Conservation (phyloP, 2,329 filamentous ascomycete species). For the Apiospora phragmitis region DNA sequence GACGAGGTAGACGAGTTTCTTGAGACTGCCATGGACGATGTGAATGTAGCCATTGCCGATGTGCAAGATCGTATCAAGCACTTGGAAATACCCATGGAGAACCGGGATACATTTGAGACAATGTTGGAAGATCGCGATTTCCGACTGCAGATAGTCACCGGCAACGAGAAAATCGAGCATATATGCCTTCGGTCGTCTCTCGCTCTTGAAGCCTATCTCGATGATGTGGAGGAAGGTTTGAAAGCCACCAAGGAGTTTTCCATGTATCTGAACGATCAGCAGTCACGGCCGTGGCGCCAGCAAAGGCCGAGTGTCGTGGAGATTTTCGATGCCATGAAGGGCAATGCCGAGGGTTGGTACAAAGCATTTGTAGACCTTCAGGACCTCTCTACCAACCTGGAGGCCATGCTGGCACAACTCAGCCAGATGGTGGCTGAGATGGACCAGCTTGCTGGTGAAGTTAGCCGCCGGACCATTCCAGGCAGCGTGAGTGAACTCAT, state of each 20-base stretch:
- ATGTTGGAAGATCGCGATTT: constrained; percentile 87
- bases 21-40: constrained; percentile 81
- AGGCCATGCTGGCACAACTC: constrained; percentile 69
- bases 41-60: constrained; percentile 75
- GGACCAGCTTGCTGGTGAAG: constrained; percentile 79
- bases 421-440: constrained; percentile 81
- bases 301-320: constrained; percentile 65
- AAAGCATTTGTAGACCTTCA: constrained; percentile 77
- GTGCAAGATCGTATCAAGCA: constrained; percentile 78
- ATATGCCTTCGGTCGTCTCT: constrained; percentile 78
- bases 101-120: constrained; percentile 78
- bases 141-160: constrained; percentile 76
- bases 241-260: constrained; percentile 75
- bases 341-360: constrained; percentile 89
- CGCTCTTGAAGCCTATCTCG: constrained; percentile 73
- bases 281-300: constrained; percentile 58
- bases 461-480: constrained; percentile 73
- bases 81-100: constrained; percentile 80
- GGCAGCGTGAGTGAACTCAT: neutral
- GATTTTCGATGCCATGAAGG: constrained; percentile 87
- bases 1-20: constrained; percentile 92
- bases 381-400: constrained; percentile 69
- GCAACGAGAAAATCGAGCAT: constrained; percentile 89
- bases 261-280: constrained; percentile 70
- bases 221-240: constrained; percentile 78